Evolutionary conservation across 441 rosid species (phyloP).

Genomic region (Brassica hybrid): DNA sequence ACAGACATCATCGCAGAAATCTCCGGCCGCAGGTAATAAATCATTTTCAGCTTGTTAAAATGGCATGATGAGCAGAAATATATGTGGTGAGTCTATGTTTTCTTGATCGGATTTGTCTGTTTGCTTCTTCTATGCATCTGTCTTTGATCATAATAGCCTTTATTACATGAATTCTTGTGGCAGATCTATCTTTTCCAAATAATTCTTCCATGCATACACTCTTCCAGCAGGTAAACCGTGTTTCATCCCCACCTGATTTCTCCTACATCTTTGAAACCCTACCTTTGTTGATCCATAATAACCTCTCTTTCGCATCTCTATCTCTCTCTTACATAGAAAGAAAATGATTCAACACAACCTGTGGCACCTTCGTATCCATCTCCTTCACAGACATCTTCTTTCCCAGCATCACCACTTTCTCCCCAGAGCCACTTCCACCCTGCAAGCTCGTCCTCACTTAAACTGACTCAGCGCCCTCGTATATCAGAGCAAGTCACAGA

Average conservation of each 20-base stretch:
- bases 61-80: background rate
- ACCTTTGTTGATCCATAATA: background rate
- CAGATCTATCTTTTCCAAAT: constrained; percentile 79
- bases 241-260: constrained; percentile 18
- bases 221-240: constrained; percentile 67
- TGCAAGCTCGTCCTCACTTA: constrained; percentile 52
- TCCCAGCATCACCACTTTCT: constrained; percentile 56
- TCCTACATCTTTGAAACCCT: constrained; percentile 25
- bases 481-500: constrained; percentile 56
- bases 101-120: constrained; percentile 8
- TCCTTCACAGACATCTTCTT: constrained; percentile 64
- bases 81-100: background rate
- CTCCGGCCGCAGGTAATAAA: constrained; percentile 60
- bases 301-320: constrained; percentile 26
- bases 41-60: constrained; percentile 6
- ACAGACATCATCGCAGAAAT: constrained; percentile 63
- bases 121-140: constrained; percentile 17
- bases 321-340: constrained; percentile 47
- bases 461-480: constrained; percentile 52
- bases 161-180: constrained; percentile 25
- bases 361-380: constrained; percentile 51
- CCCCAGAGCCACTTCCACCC: constrained; percentile 60
- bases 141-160: constrained; percentile 17
- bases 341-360: constrained; percentile 46
- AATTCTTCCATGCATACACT: constrained; percentile 61